A percentile compares a stretch with the other conserved stretches of the same genome.
Conservation (phyloP, 371 early-diverging fungal genomes). For the Mucor racemosus region DNA sequence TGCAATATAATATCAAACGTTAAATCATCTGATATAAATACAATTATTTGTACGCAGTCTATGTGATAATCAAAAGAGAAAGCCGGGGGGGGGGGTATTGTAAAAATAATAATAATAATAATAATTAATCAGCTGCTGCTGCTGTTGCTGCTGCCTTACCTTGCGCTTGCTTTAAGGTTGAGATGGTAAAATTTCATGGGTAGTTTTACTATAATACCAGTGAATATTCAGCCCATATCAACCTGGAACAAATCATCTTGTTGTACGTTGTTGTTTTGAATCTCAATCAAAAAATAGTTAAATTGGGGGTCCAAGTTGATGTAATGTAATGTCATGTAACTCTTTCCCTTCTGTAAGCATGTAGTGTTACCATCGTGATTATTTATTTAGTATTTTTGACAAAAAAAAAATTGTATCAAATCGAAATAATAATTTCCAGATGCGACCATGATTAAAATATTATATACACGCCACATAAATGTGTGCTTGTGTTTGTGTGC, state of each 20-base stretch:
- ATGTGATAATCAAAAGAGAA: background rate
- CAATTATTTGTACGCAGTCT: background rate
- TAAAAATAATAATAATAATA: background rate
- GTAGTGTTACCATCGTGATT: slow-evolving; percentile 10
- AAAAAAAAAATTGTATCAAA: background rate
- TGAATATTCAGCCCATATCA: background rate
- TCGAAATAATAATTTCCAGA: slow-evolving; percentile 1
- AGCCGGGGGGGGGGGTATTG: background rate
- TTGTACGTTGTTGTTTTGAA: background rate
- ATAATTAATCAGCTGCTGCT: background rate
- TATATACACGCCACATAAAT: background rate
- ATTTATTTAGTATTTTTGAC: slow-evolving; percentile 5
- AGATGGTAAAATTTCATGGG: background rate
- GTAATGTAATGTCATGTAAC: slow-evolving; percentile 5
- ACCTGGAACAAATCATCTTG: background rate
- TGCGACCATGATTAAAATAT: slow-evolving; percentile 5
- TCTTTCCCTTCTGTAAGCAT: slow-evolving; percentile 7
- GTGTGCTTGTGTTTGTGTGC: no score
- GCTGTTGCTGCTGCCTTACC: background rate
- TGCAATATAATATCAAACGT: background rate
- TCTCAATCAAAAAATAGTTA: slow-evolving; percentile 4
- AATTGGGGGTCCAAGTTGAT: slow-evolving; percentile 1
- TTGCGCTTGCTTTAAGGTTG: background rate
- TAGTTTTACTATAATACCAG: background rate
- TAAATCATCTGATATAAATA: background rate